Conservation (phyloP, 129 eudicot species). For the Centella asiatica region DNA sequence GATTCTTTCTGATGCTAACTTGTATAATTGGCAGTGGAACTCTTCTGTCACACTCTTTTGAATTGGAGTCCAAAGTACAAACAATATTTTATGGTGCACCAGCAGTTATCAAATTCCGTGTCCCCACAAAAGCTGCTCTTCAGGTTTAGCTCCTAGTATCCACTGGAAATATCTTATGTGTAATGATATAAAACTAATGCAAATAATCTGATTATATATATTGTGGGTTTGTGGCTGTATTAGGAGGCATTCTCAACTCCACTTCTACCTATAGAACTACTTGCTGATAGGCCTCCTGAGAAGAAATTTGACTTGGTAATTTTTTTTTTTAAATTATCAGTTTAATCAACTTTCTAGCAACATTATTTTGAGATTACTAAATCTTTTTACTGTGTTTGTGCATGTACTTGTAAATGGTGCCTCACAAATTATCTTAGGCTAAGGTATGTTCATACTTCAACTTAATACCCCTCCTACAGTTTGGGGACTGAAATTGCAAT, state of each 20-base stretch:
- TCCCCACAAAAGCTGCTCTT: slow-evolving; percentile 68
- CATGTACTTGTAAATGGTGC: slow-evolving; percentile 30
- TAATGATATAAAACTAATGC: neutral
- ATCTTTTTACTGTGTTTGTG: slow-evolving; percentile 19
- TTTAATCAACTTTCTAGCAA: slow-evolving; percentile 1
- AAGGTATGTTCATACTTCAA: slow-evolving; percentile 39
- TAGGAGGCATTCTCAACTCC: slow-evolving; percentile 90
- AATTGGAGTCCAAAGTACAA: slow-evolving; percentile 60
- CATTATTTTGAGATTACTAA: slow-evolving; percentile 17
- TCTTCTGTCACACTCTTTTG: slow-evolving; percentile 66
- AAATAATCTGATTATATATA: too few relatives aligned
- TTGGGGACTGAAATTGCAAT: too few relatives aligned
- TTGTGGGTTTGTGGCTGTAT: slow-evolving; percentile 10
- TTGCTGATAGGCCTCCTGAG: slow-evolving; percentile 64
- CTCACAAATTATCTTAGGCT: slow-evolving; percentile 36
- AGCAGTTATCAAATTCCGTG: slow-evolving; percentile 70
- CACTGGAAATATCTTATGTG: neutral
- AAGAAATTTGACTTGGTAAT: slow-evolving; percentile 55
- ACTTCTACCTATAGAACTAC: slow-evolving; percentile 68
- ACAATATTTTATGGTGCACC: slow-evolving; percentile 63
- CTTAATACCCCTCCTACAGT: too few relatives aligned
- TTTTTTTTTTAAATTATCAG: neutral
- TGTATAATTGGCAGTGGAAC: slow-evolving; percentile 47
- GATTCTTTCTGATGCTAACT: slow-evolving; percentile 12
- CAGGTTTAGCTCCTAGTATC: slow-evolving; percentile 48